Conservation (phyloP, 2,329 filamentous ascomycete genomes). For the Neoascochyta sp. region DNA sequence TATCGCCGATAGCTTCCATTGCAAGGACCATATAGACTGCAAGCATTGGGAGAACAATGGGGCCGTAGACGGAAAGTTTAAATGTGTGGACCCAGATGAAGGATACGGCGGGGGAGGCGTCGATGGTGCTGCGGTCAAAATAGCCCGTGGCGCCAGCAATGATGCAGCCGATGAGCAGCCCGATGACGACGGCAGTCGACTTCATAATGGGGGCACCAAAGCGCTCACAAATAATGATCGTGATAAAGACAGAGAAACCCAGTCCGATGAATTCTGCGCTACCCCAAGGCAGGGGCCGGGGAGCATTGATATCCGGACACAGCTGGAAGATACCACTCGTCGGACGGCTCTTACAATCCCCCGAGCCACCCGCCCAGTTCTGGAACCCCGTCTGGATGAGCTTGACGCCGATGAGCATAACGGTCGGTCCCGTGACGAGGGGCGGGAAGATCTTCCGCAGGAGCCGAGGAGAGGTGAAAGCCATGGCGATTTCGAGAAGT, state of each 20-base stretch:
- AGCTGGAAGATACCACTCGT: conserved; percentile 54
- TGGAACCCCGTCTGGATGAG: conserved; percentile 69
- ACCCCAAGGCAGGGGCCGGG: conserved; percentile 71
- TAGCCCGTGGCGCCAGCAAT: conserved; percentile 75
- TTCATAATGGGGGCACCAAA: conserved; percentile 85
- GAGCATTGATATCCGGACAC: conserved; percentile 61
- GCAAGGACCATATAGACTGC: conserved; percentile 63
- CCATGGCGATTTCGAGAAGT: conserved; percentile 66
- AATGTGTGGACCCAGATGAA: conserved; percentile 82
- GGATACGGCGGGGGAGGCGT: conserved; percentile 64
- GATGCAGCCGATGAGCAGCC: conserved; percentile 71
- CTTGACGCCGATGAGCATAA: conserved; percentile 68
- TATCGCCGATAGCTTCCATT: conserved; percentile 76
- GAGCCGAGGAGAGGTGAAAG: conserved; percentile 66
- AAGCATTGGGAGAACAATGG: conserved; percentile 68
- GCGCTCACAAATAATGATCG: conserved; percentile 75
- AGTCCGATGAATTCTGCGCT: conserved; percentile 73
- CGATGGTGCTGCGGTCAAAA: conserved; percentile 70
- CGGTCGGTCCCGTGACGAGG: conserved; percentile 66
- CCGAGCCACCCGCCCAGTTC: conserved; percentile 74
- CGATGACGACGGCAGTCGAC: conserved; percentile 70
- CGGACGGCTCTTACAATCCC: conserved; percentile 50
- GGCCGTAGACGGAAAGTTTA: conserved; percentile 66
- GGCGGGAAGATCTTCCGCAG: conserved; percentile 75
- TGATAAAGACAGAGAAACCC: conserved; percentile 74